phyloP scores from a whole-genome alignment of 1,139 yeast genomes.

The Kluyveromyces sp. region DNA sequence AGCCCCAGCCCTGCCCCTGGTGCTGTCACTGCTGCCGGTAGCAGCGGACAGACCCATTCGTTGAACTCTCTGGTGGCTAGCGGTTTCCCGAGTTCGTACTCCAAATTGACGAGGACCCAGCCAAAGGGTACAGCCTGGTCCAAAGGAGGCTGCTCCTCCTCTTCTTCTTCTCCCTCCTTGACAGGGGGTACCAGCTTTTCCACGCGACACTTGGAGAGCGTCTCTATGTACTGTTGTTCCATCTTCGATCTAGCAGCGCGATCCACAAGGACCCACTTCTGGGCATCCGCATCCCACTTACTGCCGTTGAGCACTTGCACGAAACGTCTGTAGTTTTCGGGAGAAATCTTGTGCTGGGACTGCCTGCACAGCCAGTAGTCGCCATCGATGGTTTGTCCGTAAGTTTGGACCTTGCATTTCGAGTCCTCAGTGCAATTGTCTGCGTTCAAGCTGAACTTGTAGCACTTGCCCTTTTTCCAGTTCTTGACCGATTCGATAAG shows the following conservation, averaged over 20 bases:
- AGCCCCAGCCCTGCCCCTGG: not conserved
- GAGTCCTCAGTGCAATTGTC: slow-evolving; percentile 15
- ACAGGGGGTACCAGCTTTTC: slow-evolving; percentile 6
- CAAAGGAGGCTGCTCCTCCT: no score
- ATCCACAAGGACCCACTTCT: slow-evolving; percentile 19
- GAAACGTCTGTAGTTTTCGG: slow-evolving; percentile 34
- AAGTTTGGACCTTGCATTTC: slow-evolving; percentile 33
- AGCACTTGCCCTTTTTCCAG: slow-evolving; percentile 30
- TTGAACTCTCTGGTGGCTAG: slow-evolving; percentile 45
- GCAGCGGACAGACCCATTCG: slow-evolving; percentile 45
- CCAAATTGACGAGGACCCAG: slow-evolving; percentile 27
- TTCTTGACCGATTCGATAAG: slow-evolving; percentile 19
- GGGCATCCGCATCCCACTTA: slow-evolving; percentile 4
- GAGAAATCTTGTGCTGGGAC: slow-evolving; percentile 33
- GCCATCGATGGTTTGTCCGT: slow-evolving; percentile 28
- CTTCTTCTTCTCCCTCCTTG: no score
- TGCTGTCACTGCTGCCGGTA: slow-evolving; percentile 13
- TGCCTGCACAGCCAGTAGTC: slow-evolving; percentile 43
- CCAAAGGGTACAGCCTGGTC: slow-evolving; percentile 6
- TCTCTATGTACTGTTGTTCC: slow-evolving; percentile 28
- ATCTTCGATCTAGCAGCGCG: slow-evolving; percentile 25
- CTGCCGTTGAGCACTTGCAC: slow-evolving; percentile 31
- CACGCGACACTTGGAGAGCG: slow-evolving; percentile 18
- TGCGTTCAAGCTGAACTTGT: slow-evolving; percentile 15
- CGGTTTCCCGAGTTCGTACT: slow-evolving; percentile 32